Evolutionary conservation across 208 protist species (phyloP), one percentile per base, ranked within the genome.

Genomic region (Acanthamoeba lenticulata): DNA sequence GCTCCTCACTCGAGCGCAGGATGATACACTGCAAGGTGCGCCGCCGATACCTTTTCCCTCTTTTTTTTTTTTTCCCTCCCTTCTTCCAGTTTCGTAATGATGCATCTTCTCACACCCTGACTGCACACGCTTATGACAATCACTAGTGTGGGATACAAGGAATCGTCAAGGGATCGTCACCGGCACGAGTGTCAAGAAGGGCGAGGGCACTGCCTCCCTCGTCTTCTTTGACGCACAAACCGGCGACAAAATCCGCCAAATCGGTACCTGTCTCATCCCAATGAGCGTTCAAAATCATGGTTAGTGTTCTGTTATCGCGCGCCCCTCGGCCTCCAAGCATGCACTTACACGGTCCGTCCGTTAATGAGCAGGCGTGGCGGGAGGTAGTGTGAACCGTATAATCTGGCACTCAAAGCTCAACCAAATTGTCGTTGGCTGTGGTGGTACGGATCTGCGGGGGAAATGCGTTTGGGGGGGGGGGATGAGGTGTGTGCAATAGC

Each of bases 381-480:
- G 60, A 6, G 57, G 89, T 40, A 74, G 89, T 38, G 90, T 69
- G 17, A 45, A 81, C 27, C 44, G 67, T 17, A 27, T 94, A 2
- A 38, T 86, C 24, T 94, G 90, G 90, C 90, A 94, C 47, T 45
- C 67, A 11, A 83, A 72, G 36, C 27, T 94, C 69, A 94, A 94
- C 90, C 90, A 94, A 47, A 81, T 94, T 36, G n/a, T 94, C 13
- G 90, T 86, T 5, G 90, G 67, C 62, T 74, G 72, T 17, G 69
- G 44, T 38, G 88, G 62, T 69, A 65, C 34, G 17, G 1, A 7
- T 13, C 9, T 47, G 6, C 38, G 13, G 34, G 4, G 40, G n/a
- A 13, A 79, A 2, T 47, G 34, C 36, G 34, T n/a, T 2, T 42
- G 17, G 17, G 17, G 13, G 17, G 21, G 52, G n/a, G n/a, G n/a